Percentiles rank a stretch among this genome's conserved stretches.
Conservation (phyloP, 352 stramenopile genomes). For the Globisporangium takayamanum region DNA sequence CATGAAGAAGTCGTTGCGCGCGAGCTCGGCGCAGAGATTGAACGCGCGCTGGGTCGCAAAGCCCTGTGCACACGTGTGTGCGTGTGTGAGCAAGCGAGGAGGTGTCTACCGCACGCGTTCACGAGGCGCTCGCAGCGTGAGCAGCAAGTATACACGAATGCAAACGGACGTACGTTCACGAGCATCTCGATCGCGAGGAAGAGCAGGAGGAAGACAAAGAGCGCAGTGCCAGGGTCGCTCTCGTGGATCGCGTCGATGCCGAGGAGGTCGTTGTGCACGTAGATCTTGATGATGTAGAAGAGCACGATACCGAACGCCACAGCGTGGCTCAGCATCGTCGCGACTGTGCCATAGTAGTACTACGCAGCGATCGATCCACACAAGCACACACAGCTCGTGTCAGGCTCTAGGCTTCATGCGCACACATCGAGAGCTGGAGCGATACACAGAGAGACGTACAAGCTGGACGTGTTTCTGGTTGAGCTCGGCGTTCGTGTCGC, state of each 20-base stretch:
- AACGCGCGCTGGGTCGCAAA: constrained; percentile 45
- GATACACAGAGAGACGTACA: constrained; percentile 12
- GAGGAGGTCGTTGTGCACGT: constrained; percentile 55
- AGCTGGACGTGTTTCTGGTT: constrained; percentile 25
- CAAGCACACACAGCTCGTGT: background rate
- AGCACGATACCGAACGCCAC: constrained; percentile 46
- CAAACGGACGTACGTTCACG: constrained; percentile 38
- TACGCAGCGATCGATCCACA: constrained; percentile 9
- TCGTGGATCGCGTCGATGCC: constrained; percentile 17
- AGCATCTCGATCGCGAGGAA: constrained; percentile 45
- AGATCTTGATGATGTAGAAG: constrained; percentile 51
- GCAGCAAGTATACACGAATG: background rate
- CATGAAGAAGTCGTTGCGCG: constrained; percentile 61
- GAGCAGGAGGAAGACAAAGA: constrained; percentile 63
- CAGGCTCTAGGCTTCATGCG: background rate
- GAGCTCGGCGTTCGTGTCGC: constrained; percentile 38
- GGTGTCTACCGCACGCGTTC: background rate
- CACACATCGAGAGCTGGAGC: background rate
- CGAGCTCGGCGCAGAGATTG: constrained; percentile 64
- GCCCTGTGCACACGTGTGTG: constrained; percentile 18
- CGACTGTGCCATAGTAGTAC: constrained; percentile 51
- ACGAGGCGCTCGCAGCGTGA: too few species aligned
- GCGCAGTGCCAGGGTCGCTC: constrained; percentile 25
- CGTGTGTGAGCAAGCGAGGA: background rate
- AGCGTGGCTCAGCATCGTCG: constrained; percentile 50